Percentiles rank a stretch among this genome's conserved stretches.
Conservation (phyloP, 2,329 filamentous ascomycete species). For the Gaeumannomyces sp. region DNA sequence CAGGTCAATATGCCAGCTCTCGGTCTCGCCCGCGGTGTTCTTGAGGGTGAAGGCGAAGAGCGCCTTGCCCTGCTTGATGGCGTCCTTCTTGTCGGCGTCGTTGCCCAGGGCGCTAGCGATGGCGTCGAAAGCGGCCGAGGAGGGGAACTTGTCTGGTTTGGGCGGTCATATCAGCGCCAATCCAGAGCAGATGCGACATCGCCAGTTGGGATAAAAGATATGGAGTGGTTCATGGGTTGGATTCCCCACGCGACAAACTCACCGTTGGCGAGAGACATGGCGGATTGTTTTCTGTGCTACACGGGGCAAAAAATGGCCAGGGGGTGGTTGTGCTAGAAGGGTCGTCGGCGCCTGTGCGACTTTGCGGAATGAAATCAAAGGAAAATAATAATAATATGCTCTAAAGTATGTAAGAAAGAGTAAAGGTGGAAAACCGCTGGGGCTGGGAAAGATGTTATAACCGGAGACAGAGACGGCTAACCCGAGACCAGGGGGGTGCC, state of each 20-base stretch:
- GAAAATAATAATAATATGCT: background rate
- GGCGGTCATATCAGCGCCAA: background rate
- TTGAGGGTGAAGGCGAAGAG: constrained; percentile 91
- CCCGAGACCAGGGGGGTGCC: background rate
- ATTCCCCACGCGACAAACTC: background rate
- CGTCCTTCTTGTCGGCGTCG: constrained; percentile 69
- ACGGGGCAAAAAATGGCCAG: background rate
- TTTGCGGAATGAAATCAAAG: background rate
- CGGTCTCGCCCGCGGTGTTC: constrained; percentile 72
- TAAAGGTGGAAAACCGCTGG: background rate
- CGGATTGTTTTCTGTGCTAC: background rate
- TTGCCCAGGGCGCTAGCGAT: constrained; percentile 70
- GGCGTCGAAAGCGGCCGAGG: constrained; percentile 84
- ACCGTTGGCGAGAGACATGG: constrained; percentile 16
- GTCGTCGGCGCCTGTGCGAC: background rate
- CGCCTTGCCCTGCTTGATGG: constrained; percentile 81
- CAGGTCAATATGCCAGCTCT: constrained; percentile 92
- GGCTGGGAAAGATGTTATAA: constrained; percentile 1
- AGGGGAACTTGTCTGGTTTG: constrained; percentile 68
- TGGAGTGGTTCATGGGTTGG: background rate
- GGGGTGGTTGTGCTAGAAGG: background rate
- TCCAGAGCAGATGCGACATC: no score
- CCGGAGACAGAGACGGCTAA: background rate
- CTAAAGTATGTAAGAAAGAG: background rate
- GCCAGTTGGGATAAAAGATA: background rate